phyloP scores from a whole-genome alignment of 106 monocot genomes.

The Triglochin maritima region DNA sequence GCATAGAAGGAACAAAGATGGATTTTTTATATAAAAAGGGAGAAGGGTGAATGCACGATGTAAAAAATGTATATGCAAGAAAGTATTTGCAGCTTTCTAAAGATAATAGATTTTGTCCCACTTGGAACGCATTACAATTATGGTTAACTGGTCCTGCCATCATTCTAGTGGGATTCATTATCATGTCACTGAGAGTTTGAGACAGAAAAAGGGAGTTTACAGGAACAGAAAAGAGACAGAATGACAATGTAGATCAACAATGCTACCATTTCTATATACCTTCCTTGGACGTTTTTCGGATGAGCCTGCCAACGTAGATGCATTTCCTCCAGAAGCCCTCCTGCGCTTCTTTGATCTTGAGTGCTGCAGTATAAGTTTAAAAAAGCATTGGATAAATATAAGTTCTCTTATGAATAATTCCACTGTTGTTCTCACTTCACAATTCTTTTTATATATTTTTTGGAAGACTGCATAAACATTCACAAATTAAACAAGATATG shows the following conservation, averaged over 20 bases:
- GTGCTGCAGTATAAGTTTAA: slow-evolving; percentile 14
- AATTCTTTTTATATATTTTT: background rate
- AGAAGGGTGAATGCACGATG: no score
- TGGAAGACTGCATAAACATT: background rate
- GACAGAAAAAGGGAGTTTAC: background rate
- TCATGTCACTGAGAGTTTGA: background rate
- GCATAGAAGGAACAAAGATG: no score
- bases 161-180: background rate
- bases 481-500: slow-evolving; percentile 1
- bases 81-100: background rate
- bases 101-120: background rate
- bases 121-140: no score
- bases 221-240: background rate
- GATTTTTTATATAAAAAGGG: no score
- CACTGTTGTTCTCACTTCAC: background rate
- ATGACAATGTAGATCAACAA: background rate
- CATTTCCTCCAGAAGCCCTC: slow-evolving; percentile 36
- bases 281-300: slow-evolving; percentile 29
- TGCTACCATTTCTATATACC: slow-evolving; percentile 18
- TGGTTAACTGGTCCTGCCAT: no score
- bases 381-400: background rate
- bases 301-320: slow-evolving; percentile 21
- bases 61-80: background rate
- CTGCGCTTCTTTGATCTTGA: slow-evolving; percentile 54
- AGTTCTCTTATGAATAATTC: background rate